These are phyloP conservation scores for Juncus effusus DNA, from an alignment of 176 grass and related monocot species.

Conservation along the genomic window DNA sequence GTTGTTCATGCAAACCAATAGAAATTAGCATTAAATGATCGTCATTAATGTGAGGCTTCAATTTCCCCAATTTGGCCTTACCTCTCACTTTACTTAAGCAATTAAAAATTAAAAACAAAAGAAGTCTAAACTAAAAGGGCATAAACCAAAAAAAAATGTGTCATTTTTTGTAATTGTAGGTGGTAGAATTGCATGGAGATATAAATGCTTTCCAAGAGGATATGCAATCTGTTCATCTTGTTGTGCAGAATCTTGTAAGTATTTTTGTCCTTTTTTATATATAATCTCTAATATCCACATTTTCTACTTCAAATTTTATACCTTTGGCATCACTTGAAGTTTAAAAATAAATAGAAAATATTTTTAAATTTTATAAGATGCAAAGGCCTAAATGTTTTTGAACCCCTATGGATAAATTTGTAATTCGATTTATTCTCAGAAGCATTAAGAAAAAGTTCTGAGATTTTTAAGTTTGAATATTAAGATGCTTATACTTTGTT, in stretches of 20 bases:
- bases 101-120: too few relatives aligned
- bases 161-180: constrained; percentile 35
- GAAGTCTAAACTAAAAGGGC: too few relatives aligned
- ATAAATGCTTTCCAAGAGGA: constrained; percentile 63
- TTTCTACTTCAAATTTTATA: neutral
- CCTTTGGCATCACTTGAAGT: neutral
- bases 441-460: constrained; percentile 14
- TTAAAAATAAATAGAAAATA: neutral
- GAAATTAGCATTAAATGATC: too few relatives aligned
- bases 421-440: neutral
- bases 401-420: constrained; percentile 7
- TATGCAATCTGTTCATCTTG: constrained; percentile 84
- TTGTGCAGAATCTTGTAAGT: constrained; percentile 74
- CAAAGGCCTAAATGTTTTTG: too few relatives aligned
- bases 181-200: constrained; percentile 64
- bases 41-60: too few relatives aligned
- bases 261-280: neutral
- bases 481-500: neutral
- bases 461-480: constrained; percentile 33
- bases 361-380: neutral
- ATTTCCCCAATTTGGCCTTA: too few relatives aligned
- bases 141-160: too few relatives aligned
- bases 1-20: too few relatives aligned
- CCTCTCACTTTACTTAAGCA: too few relatives aligned
- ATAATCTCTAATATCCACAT: neutral